Evolutionary conservation across 164 flowering plant species (phyloP), one percentile per base, ranked within the genome.

Genomic region (Magnolia sinica): DNA sequence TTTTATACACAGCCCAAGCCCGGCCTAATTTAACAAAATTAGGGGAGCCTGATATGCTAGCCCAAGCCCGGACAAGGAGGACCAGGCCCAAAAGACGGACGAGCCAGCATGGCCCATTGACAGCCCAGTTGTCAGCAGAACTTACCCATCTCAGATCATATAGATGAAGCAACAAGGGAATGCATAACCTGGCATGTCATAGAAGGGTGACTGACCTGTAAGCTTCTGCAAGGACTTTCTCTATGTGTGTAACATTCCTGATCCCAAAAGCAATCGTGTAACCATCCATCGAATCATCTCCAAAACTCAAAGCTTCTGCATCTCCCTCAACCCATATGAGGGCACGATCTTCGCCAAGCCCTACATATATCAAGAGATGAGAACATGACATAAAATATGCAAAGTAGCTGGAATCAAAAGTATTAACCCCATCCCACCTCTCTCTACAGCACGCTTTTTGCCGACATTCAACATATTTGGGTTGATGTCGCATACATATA

Each of bases 241-340:
- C 99, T 71, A 96, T 94, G 79, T 93, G 99, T 23, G 98, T 93
- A 18, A 96, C 98, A 84, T 96, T 96, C 82, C 99, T 90, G 64
- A 94, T 96, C 50, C 99, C 99, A 84, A 96, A 96, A 45, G 98
- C 99, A 84, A 96, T 93, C 31, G 98, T 94, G 81, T 96, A 96
- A 55, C 98, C 97, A 87, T 96, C 99, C 97, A 96, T 90, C 45
- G 98, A 86, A 74, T 84, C 74, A 84, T 96, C 90, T 70, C 81
- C 83, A 77, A 96, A 96, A 63, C 79, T 87, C 84, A 96, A 85
- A 81, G 92, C 91, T 86, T 96, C 99, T 76, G 99, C 99, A 88
- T 96, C 91, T 74, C 99, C 99, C 73, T 91, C 98, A 74, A 93
- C 90, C 99, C 99, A 96, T 74, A 83, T 31, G 31, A 96, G 95